phyloP scores from a whole-genome alignment of 805 yeast species.

The Starmerella kuoi region DNA sequence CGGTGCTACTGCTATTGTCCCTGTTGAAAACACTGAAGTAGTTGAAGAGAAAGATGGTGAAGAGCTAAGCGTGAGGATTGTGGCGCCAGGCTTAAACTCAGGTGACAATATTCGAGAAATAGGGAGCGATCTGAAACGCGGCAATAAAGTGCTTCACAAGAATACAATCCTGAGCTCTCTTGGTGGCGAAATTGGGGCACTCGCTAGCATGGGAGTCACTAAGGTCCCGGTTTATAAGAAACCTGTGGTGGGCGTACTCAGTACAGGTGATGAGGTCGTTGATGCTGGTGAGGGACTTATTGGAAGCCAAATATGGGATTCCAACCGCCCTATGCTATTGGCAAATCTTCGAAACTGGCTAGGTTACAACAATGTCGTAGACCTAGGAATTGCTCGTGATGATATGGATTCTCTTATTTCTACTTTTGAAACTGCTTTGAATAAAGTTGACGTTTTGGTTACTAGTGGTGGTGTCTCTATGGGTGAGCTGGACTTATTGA shows the following conservation, averaged over 20 bases:
- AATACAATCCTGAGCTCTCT: slow-evolving; percentile 32
- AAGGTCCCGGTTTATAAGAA: slow-evolving; percentile 32
- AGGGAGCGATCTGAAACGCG: slow-evolving; percentile 39
- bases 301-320: slow-evolving; percentile 40
- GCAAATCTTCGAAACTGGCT: slow-evolving; percentile 28
- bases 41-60: slow-evolving; percentile 33
- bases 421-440: slow-evolving; percentile 25
- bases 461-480: slow-evolving; percentile 50
- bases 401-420: slow-evolving; percentile 25
- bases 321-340: slow-evolving; percentile 39
- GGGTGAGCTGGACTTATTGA: slow-evolving; percentile 44
- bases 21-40: slow-evolving; percentile 41
- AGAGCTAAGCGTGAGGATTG: slow-evolving; percentile 33
- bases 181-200: slow-evolving; percentile 42
- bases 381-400: slow-evolving; percentile 42
- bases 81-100: slow-evolving; percentile 31
- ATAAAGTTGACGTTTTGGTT: slow-evolving; percentile 33
- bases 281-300: slow-evolving; percentile 25
- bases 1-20: slow-evolving; percentile 43
- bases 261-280: slow-evolving; percentile 43
- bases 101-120: slow-evolving; percentile 38
- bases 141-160: slow-evolving; percentile 30
- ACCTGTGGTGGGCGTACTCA: slow-evolving; percentile 38
- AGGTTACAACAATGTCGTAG: slow-evolving; percentile 32
- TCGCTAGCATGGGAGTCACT: slow-evolving; percentile 38